Conservation (phyloP, 2,329 filamentous ascomycete species). For the Kalmusia sp. region DNA sequence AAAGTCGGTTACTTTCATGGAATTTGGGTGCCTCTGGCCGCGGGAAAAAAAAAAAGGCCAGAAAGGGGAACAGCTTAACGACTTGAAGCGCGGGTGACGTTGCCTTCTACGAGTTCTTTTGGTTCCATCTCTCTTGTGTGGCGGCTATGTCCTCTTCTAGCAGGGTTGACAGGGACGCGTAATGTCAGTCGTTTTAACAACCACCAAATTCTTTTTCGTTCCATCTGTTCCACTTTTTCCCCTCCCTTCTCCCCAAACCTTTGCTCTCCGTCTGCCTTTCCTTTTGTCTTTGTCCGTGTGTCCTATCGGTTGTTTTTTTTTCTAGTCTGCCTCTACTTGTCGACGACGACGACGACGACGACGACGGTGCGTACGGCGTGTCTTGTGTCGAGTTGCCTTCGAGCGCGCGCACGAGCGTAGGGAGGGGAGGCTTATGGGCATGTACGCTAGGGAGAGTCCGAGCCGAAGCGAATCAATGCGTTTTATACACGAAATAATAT, state of each 20-base stretch:
- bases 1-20: too few relatives aligned
- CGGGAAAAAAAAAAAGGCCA: background rate
- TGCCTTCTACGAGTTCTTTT: slow-evolving; percentile 1
- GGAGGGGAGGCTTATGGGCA: too few relatives aligned
- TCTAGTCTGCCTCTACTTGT: too few relatives aligned
- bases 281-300: too few relatives aligned
- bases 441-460: too few relatives aligned
- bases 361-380: too few relatives aligned
- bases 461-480: too few relatives aligned
- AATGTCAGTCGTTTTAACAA: slow-evolving; percentile 11
- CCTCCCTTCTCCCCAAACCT: background rate
- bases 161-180: background rate
- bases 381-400: too few relatives aligned
- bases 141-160: slow-evolving; percentile 2
- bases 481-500: too few relatives aligned
- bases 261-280: background rate
- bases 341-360: too few relatives aligned
- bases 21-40: background rate
- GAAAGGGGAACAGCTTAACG: slow-evolving; percentile 1
- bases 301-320: too few relatives aligned
- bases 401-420: too few relatives aligned
- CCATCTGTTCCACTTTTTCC: background rate
- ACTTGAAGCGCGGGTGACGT: slow-evolving; percentile 2
- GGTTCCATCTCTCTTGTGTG: slow-evolving; percentile 3
- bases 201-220: background rate